These are phyloP conservation scores for Dorcoceras hygrometricum DNA, from an alignment of 257 asterid species.

Conservation along the genomic window DNA sequence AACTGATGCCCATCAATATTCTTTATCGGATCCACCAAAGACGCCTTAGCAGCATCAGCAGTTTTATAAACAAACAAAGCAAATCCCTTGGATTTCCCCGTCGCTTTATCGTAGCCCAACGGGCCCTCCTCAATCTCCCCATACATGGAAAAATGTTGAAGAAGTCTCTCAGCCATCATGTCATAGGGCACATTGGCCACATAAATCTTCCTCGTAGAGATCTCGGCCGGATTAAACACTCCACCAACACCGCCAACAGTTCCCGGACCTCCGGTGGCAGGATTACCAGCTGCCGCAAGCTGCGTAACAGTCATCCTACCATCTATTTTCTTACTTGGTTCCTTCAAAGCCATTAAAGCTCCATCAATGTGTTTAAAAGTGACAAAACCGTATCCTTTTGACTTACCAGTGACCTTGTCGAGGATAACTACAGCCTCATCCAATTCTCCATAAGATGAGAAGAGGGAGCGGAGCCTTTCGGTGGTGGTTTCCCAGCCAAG, in stretches of 20 bases:
- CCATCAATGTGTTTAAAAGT: constrained; percentile 77
- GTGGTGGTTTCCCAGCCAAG: constrained; percentile 89
- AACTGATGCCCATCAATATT: constrained; percentile 73
- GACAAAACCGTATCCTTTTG: constrained; percentile 76
- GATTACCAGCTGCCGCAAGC: constrained; percentile 71
- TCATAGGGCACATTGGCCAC: constrained; percentile 78
- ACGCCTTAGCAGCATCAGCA: constrained; percentile 63
- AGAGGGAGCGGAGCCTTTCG: constrained; percentile 58
- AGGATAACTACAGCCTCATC: constrained; percentile 80
- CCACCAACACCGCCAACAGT: constrained; percentile 41
- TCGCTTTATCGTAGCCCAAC: constrained; percentile 74
- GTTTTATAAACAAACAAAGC: constrained; percentile 79
- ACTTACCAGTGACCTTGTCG: constrained; percentile 72
- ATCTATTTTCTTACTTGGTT: constrained; percentile 80
- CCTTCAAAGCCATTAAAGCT: constrained; percentile 68
- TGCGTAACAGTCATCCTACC: constrained; percentile 83
- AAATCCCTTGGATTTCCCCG: constrained; percentile 84
- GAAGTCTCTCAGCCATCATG: constrained; percentile 67
- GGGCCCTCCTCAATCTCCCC: constrained; percentile 96
- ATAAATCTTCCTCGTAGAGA: constrained; percentile 70
- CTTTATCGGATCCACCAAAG: constrained; percentile 65
- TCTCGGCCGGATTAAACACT: constrained; percentile 48
- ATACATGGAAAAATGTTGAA: constrained; percentile 66
- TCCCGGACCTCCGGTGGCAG: constrained; percentile 47
- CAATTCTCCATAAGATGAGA: constrained; percentile 61